phyloP scores from a whole-genome alignment of 768 basidiomycete species.

The Suillus ampliporus region DNA sequence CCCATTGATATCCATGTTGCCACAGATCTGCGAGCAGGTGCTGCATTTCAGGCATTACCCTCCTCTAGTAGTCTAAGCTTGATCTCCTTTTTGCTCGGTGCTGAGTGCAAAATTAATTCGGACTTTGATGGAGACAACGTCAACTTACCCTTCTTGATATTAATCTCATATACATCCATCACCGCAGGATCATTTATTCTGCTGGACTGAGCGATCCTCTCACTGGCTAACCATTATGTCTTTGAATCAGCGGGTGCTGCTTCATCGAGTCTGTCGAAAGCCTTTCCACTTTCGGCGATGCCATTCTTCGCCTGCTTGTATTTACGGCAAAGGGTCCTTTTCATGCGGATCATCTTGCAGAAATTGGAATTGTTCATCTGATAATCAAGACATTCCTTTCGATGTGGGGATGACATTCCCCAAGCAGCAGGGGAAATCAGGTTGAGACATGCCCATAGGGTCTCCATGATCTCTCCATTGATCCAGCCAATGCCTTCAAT shows the following conservation, averaged over 20 bases:
- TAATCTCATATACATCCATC: constrained; percentile 13
- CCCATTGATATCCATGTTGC: no score
- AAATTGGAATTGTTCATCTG: no score
- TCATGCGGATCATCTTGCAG: no score
- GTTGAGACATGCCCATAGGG: constrained; percentile 9
- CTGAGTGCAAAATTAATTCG: neutral
- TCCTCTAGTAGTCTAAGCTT: neutral
- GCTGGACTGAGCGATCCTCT: no score
- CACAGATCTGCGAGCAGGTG: neutral
- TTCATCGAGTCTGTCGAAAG: no score
- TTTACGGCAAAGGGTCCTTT: no score
- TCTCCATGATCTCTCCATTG: constrained; percentile 4
- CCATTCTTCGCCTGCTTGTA: no score
- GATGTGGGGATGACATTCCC: no score
- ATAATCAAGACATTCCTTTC: no score
- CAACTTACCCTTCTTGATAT: constrained; percentile 9
- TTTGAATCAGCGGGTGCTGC: no score
- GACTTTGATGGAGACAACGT: neutral
- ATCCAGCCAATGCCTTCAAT: neutral
- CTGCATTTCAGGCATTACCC: neutral
- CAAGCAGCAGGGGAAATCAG: neutral
- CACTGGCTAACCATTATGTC: no score
- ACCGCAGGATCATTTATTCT: neutral
- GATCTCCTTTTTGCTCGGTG: neutral
- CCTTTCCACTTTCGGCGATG: no score